phyloP scores from a whole-genome alignment of 208 protist genomes.

The Trypanosoma boissoni region DNA sequence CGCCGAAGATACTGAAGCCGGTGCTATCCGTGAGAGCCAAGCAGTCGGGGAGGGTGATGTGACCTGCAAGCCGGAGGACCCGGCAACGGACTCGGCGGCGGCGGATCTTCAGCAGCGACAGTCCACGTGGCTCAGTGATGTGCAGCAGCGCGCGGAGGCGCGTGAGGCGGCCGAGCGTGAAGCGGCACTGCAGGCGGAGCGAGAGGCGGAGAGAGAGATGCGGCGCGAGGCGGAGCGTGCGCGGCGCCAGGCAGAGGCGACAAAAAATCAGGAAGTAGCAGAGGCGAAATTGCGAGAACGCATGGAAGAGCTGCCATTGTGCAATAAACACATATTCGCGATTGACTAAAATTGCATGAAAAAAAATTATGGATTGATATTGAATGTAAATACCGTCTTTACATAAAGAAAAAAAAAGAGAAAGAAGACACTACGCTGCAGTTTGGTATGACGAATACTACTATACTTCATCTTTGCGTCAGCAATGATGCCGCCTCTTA shows the following conservation, averaged over 20 bases:
- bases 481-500: too few species aligned
- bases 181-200: slow-evolving; percentile 12
- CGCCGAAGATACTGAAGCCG: slow-evolving; percentile 1
- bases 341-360: slow-evolving; percentile 85
- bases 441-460: too few species aligned
- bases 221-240: slow-evolving; percentile 25
- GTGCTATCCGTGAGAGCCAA: not conserved
- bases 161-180: slow-evolving; percentile 29
- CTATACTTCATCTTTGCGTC: too few species aligned
- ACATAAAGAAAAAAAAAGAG: too few species aligned
- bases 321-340: slow-evolving; percentile 77
- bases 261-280: slow-evolving; percentile 45
- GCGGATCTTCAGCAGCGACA: slow-evolving; percentile 45
- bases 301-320: slow-evolving; percentile 54
- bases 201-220: slow-evolving; percentile 27
- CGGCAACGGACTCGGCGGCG: slow-evolving; percentile 26
- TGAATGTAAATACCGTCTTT: too few species aligned
- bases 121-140: slow-evolving; percentile 53
- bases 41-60: not conserved
- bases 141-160: slow-evolving; percentile 42
- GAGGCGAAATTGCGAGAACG: slow-evolving; percentile 37
- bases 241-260: slow-evolving; percentile 27
- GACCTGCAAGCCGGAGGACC: not conserved
- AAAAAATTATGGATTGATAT: not conserved
- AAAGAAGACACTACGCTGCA: too few species aligned